These are phyloP conservation scores for Phytopythium helicoides DNA, from an alignment of 352 stramenopile species.

Conservation along the genomic window DNA sequence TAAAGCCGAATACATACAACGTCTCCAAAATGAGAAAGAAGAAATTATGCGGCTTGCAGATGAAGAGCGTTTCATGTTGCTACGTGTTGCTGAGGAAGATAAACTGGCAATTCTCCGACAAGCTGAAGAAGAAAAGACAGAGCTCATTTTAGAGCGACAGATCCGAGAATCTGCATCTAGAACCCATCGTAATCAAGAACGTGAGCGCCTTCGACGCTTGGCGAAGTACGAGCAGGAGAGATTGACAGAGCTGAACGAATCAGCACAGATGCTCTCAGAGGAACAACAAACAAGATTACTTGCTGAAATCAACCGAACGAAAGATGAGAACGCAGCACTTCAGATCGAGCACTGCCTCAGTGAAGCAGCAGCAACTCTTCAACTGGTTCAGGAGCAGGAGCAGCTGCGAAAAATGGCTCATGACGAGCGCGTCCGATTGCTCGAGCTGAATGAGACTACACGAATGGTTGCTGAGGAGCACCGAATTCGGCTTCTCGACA, in stretches of 20 bases:
- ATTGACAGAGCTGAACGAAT: conserved; percentile 3
- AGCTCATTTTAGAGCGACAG: neutral
- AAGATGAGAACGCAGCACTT: conserved; percentile 2
- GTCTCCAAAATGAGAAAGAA: neutral
- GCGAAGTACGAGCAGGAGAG: conserved; percentile 6
- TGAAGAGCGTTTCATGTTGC: neutral
- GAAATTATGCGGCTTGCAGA: conserved; percentile 1
- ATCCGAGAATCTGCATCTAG: neutral
- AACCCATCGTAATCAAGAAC: neutral
- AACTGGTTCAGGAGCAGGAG: conserved; percentile 2
- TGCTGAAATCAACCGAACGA: neutral
- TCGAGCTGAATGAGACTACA: conserved; percentile 3
- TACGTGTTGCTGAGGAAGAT: conserved; percentile 1
- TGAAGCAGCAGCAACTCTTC: conserved; percentile 2
- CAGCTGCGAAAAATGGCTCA: conserved; percentile 5
- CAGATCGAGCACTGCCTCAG: conserved; percentile 2
- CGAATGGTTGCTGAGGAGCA: conserved; percentile 5
- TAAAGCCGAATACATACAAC: neutral
- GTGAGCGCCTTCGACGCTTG: neutral
- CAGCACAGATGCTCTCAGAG: conserved; percentile 2
- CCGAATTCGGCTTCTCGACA: neutral
- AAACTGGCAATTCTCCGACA: neutral
- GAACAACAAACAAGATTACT: conserved; percentile 2
- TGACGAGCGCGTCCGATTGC: conserved; percentile 2
- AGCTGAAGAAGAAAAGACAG: conserved; percentile 4